These are phyloP conservation scores for Lactuca saligna DNA, from an alignment of 129 eudicot genomes.

Conservation along the genomic window DNA sequence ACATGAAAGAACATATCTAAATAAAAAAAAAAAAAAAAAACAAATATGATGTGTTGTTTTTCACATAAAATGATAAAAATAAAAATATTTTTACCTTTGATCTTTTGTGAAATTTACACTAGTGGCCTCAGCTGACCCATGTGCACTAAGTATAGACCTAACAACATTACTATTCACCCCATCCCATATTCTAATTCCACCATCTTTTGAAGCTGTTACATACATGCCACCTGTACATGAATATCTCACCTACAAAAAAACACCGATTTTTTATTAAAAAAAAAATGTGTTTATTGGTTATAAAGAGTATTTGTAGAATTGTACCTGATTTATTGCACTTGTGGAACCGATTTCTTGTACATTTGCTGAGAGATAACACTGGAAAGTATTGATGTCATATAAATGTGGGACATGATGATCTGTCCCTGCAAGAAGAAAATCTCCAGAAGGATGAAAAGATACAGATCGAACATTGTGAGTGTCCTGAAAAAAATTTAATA, in stretches of 20 bases:
- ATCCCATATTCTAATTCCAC: conserved; percentile 83
- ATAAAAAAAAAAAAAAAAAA: not conserved
- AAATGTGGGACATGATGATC: conserved; percentile 88
- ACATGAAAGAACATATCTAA: conserved; percentile 73
- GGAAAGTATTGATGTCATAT: conserved; percentile 79
- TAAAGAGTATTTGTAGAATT: conserved; percentile 12
- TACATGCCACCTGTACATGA: conserved; percentile 92
- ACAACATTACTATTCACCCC: conserved; percentile 74
- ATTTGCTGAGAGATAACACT: conserved; percentile 72
- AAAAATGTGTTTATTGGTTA: not conserved
- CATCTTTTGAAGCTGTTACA: conserved; percentile 93
- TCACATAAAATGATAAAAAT: not conserved
- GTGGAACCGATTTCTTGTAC: conserved; percentile 60
- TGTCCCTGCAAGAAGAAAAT: conserved; percentile 89
- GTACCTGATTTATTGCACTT: conserved; percentile 84
- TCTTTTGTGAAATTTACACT: conserved; percentile 83
- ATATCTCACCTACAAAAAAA: conserved; percentile 62
- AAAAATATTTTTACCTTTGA: conserved; percentile 45
- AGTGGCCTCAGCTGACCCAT: conserved; percentile 73
- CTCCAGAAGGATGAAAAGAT: conserved; percentile 93
- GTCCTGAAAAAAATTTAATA: conserved; percentile 52
- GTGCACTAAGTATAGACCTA: conserved; percentile 68
- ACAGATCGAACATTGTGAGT: conserved; percentile 91
- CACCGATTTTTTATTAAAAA: no score
- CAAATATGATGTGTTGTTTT: not conserved